phyloP scores from a whole-genome alignment of 1,284 basidiomycete species.

The Microbotryum saponariae region DNA sequence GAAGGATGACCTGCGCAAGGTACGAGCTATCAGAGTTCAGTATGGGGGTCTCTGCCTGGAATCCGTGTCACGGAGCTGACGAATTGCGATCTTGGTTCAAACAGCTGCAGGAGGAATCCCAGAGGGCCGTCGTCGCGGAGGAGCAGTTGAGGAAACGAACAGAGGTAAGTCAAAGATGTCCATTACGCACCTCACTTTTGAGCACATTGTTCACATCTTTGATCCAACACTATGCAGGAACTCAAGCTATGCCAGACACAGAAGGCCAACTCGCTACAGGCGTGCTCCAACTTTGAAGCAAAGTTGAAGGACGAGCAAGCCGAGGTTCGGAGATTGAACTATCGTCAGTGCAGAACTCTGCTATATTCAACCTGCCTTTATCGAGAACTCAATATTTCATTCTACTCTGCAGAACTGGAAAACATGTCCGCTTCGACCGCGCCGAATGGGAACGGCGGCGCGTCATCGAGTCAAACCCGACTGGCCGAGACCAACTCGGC shows the following conservation, averaged over 20 bases:
- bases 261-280: constrained; percentile 13
- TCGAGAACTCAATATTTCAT: no score
- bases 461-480: not conserved
- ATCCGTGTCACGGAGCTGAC: not conserved
- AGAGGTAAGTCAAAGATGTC: not conserved
- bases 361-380: not conserved
- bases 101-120: constrained; percentile 12
- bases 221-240: constrained; percentile 1
- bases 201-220: no score
- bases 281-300: not conserved
- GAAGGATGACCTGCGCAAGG: constrained; percentile 2
- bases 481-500: constrained; percentile 12
- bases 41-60: no score
- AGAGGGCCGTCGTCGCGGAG: constrained; percentile 6
- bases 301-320: constrained; percentile 8
- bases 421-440: constrained; percentile 3
- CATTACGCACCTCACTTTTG: not conserved
- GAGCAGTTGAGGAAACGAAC: constrained; percentile 9
- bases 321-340: constrained; percentile 12
- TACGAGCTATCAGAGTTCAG: constrained; percentile 1
- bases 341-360: not conserved
- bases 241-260: constrained; percentile 16
- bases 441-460: not conserved
- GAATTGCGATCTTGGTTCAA: no score
- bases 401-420: constrained; percentile 11